Conservation (phyloP, 1,284 basidiomycete species). For the Ustilago esculenta region DNA sequence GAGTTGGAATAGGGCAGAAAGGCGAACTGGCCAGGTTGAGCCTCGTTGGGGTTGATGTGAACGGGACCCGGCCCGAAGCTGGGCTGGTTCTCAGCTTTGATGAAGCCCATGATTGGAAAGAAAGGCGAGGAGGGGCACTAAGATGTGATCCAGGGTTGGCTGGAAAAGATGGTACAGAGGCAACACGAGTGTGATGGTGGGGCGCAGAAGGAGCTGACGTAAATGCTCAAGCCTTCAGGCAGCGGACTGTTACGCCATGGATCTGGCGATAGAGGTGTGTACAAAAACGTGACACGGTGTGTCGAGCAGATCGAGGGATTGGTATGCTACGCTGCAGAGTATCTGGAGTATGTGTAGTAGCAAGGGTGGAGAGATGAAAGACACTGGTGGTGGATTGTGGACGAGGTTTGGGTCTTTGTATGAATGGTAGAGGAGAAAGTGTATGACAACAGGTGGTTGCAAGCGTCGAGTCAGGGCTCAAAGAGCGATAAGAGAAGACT, state of each 20-base stretch:
- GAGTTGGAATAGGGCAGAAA: constrained; percentile 41
- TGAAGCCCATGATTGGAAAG: constrained; percentile 36
- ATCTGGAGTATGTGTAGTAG: too few species aligned
- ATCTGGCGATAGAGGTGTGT: background rate
- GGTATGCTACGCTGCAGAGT: too few species aligned
- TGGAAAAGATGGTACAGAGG: background rate
- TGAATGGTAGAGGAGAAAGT: too few species aligned
- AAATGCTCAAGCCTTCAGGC: constrained; percentile 3
- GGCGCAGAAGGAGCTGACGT: background rate
- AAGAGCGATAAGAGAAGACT: too few species aligned
- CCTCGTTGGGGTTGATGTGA: constrained; percentile 30
- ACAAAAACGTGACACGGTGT: background rate
- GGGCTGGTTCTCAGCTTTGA: constrained; percentile 43
- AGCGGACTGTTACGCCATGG: constrained; percentile 1
- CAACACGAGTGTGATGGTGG: background rate
- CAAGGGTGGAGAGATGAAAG: too few species aligned
- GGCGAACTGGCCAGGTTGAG: constrained; percentile 42
- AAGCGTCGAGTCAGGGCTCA: too few species aligned
- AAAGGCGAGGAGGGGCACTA: too few species aligned
- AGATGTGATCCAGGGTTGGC: background rate
- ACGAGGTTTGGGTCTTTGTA: too few species aligned
- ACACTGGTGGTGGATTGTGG: too few species aligned
- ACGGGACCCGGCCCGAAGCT: constrained; percentile 25
- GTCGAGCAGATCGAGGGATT: too few species aligned
- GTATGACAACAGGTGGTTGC: too few species aligned